These are phyloP conservation scores for Scheffersomyces lignicola DNA, from an alignment of 1,139 yeast genomes.

Conservation along the genomic window DNA sequence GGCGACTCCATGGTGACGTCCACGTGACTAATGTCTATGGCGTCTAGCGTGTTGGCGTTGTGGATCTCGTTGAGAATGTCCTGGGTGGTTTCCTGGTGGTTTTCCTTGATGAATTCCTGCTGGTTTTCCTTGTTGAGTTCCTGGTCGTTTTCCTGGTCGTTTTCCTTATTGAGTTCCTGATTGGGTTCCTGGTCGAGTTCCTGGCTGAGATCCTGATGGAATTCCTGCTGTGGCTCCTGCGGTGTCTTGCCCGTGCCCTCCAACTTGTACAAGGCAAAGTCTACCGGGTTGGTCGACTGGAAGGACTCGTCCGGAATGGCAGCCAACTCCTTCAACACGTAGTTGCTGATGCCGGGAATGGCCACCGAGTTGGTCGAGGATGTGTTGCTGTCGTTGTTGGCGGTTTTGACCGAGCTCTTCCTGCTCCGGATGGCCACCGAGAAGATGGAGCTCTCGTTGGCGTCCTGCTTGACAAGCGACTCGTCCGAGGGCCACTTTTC, in stretches of 20 bases:
- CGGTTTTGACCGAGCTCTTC: slow-evolving; percentile 18
- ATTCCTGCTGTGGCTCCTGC: slow-evolving; percentile 38
- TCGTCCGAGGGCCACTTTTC: slow-evolving; percentile 16
- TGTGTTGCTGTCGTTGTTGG: slow-evolving; percentile 13
- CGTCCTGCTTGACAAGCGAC: slow-evolving; percentile 30
- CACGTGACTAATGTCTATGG: slow-evolving; percentile 25
- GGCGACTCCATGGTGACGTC: slow-evolving; percentile 29
- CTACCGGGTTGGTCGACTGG: slow-evolving; percentile 65
- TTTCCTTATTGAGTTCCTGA: slow-evolving; percentile 37
- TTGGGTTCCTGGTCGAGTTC: slow-evolving; percentile 15
- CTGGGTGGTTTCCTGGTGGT: slow-evolving; percentile 30
- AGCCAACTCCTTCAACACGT: slow-evolving; percentile 68
- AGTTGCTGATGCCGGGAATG: slow-evolving; percentile 64
- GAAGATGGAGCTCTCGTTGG: slow-evolving; percentile 36
- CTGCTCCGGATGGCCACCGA: slow-evolving; percentile 30
- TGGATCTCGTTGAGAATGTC: slow-evolving; percentile 43
- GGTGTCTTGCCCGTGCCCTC: too few relatives aligned
- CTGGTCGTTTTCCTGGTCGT: slow-evolving; percentile 42
- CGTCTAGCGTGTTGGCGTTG: slow-evolving; percentile 44
- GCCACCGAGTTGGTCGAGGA: slow-evolving; percentile 36
- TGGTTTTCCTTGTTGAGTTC: slow-evolving; percentile 15
- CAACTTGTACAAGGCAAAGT: slow-evolving; percentile 69
- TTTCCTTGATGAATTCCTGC: slow-evolving; percentile 22
- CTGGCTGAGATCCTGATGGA: slow-evolving; percentile 42
- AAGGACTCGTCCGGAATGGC: slow-evolving; percentile 77